Evolutionary conservation across 2,329 filamentous ascomycete species (phyloP), one percentile per base, ranked within the genome.

Genomic region (Aquanectria penicillioides): DNA sequence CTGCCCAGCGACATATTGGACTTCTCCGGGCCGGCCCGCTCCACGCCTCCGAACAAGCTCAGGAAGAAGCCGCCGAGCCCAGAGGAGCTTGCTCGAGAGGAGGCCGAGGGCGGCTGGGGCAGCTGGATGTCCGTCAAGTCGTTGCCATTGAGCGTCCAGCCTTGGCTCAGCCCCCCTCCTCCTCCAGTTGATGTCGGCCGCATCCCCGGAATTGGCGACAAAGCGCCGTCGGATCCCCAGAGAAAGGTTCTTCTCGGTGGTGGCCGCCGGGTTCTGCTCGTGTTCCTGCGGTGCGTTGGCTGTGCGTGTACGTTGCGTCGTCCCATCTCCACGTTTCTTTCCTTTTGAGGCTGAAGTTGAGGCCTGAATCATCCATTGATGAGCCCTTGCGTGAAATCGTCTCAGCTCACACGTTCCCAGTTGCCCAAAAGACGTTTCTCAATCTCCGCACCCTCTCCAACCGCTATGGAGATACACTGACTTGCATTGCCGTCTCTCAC

Each of bases 401-500:
- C 36, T 34, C 40, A 26, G 38, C 37, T 43, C 8, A 59, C 28
- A 25, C 22, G 17, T 31, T 17, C 26, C 28, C 54, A 85, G 83
- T 85, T 68, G 83, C 83, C 17, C 82, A 85, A 66, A 82, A 86
- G 65, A 81, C 83, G 5, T 87, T 88, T 68, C 75, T 87, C 58
- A 75, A 79, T 59, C 78, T 87, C 51, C 83, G 85, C 47, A 75
- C 81, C 37, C 77, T 88, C 56, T 80, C 84, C 11, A 83, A 82
- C 71, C 81, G 80, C 47, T 77, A 85, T 64, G 75, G 80, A 48
- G 72, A 73, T 65, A 74, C 75, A 36, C 74, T 87, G 10, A 79
- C 78, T 57, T 87, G 84, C 75, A 77, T 88, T 54, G 85, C 85
- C 62, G 77, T 88, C 47, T 87, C 85, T 20, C 86, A 88, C 74